Conservation (phyloP, 225 moss, liverwort and hornwort species). For the Pseudoscleropodium purum region DNA sequence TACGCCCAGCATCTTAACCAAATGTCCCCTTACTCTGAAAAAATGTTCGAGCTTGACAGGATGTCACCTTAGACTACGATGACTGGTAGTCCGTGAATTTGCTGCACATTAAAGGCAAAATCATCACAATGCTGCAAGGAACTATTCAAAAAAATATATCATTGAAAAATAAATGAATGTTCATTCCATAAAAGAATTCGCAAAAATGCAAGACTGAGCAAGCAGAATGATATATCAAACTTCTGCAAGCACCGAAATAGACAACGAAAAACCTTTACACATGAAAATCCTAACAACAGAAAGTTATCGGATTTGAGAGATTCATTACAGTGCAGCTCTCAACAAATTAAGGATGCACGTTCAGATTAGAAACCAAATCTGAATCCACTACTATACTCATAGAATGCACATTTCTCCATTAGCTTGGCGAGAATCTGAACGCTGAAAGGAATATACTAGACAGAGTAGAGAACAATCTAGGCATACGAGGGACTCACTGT, state of each 20-base stretch:
- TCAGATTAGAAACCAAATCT: neutral
- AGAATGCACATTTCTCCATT: neutral
- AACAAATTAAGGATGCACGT: neutral
- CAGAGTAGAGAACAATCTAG: no score
- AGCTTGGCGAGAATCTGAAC: neutral
- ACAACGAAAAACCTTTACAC: neutral
- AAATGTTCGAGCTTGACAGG: neutral
- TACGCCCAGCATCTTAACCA: slow-evolving; percentile 57
- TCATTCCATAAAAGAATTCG: neutral
- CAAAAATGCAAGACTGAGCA: neutral
- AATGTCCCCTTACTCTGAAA: neutral
- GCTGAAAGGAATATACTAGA: neutral
- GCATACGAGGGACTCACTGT: neutral
- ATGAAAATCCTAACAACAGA: neutral
- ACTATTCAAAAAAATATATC: neutral
- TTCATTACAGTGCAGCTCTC: neutral
- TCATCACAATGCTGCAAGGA: neutral
- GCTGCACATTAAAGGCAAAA: neutral
- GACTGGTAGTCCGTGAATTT: neutral
- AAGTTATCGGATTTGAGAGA: no score
- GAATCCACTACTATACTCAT: neutral
- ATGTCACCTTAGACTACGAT: neutral
- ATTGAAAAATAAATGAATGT: neutral
- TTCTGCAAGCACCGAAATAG: neutral
- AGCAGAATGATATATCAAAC: neutral